Conservation (phyloP, 208 protist species). For the Leishmania tropica region DNA sequence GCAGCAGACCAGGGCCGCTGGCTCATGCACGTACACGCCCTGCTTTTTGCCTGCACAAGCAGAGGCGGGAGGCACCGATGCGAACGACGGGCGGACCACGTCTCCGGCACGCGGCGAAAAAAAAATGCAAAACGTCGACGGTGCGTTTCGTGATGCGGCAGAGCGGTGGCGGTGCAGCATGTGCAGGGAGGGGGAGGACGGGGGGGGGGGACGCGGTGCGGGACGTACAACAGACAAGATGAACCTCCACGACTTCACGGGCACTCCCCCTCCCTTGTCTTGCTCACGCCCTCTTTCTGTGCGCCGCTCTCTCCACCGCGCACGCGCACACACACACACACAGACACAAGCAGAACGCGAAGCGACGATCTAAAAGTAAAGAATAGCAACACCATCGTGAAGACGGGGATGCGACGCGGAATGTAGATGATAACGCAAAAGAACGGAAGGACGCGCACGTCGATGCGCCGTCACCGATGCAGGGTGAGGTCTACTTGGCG, state of each 20-base stretch:
- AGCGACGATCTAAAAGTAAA: background rate
- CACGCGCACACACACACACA: background rate
- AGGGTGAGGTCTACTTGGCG: conserved; percentile 8
- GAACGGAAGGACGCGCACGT: too few relatives aligned
- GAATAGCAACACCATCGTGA: background rate
- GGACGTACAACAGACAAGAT: background rate
- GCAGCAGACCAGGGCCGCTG: background rate
- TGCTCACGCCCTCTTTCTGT: background rate
- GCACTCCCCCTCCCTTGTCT: background rate
- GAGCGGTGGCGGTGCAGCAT: too few relatives aligned
- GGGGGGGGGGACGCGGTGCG: too few relatives aligned
- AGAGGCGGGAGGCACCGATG: background rate
- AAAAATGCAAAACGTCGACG: background rate
- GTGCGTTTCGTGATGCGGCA: background rate
- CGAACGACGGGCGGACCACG: background rate
- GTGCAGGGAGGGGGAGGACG: background rate
- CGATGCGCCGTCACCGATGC: background rate
- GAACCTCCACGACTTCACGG: background rate
- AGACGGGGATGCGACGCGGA: background rate
- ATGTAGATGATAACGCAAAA: too few relatives aligned
- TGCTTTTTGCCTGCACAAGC: background rate
- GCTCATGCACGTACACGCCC: too few relatives aligned
- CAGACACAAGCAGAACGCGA: background rate
- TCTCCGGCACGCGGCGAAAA: background rate
- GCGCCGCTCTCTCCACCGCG: background rate